Percentiles rank a stretch among this genome's conserved stretches.
Conservation (phyloP, 495 filamentous ascomycete genomes). For the Daldinia childiae region DNA sequence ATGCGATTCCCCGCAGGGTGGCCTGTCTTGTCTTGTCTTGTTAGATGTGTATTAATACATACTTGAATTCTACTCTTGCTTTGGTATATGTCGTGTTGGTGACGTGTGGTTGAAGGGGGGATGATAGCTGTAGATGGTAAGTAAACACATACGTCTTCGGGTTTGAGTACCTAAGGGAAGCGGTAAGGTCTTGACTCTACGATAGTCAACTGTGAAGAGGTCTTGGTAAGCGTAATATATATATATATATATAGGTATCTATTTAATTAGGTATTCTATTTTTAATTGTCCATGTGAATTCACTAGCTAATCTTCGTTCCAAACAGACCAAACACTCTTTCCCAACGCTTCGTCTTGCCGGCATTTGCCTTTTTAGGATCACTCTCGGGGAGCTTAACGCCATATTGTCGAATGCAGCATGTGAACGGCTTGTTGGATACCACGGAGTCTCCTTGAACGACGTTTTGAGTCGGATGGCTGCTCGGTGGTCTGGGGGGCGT, state of each 20-base stretch:
- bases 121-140: no score
- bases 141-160: no score
- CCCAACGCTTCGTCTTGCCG: slow-evolving; percentile 53
- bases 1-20: slow-evolving; percentile 14
- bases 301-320: slow-evolving; percentile 59
- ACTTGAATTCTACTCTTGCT: slow-evolving; percentile 4
- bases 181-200: no score
- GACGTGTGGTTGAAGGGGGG: no score
- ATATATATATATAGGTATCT: no score
- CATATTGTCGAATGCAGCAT: slow-evolving; percentile 72
- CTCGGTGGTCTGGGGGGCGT: slow-evolving; percentile 24
- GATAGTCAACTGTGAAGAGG: no score
- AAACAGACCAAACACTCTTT: slow-evolving; percentile 64
- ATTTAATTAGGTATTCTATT: no score
- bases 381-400: slow-evolving; percentile 50
- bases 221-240: no score
- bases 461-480: background rate
- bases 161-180: no score
- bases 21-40: background rate
- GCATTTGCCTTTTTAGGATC: slow-evolving; percentile 46
- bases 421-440: slow-evolving; percentile 63
- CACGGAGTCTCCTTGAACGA: slow-evolving; percentile 35
- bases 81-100: background rate
- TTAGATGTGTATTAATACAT: slow-evolving; percentile 11
- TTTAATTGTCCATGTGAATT: background rate